Evolutionary conservation across 768 basidiomycete genomes (phyloP), one percentile per base, ranked within the genome.

Genomic region (Agrocybe pediades): DNA sequence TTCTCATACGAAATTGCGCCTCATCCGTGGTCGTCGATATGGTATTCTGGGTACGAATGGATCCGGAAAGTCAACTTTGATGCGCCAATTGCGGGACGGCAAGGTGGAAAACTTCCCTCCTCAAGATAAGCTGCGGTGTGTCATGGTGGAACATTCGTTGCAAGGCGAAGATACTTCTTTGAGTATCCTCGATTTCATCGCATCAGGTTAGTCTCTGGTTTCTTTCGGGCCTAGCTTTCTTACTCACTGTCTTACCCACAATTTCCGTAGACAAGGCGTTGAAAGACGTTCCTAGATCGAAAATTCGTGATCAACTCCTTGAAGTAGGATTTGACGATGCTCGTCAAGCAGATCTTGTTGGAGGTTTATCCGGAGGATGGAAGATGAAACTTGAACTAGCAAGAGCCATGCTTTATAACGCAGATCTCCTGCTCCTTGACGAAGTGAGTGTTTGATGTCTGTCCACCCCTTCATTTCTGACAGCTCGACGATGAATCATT

Each of bases 301-400:
- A 87, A 72, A 90, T 98, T 63, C 79, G 85, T 51, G 82, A 81
- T 20, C 92, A 94, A 67, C 82, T 98, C 6, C 58, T 79, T 9
- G 92, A 90, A 63, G 95, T 98, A 48, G 96, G 96, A 46, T 98
- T 98, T 67, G 89, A 94, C 64, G 91, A 90, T 61, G 80, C 76
- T 43, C 82, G 92, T 54, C 95, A 98, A 73, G 73, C 81, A 36
- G 91, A 96, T 62, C 74, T 82, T 47, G 95, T 98, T 55, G 93
- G 90, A 44, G 88, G 91, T 39, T 77, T 98, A 56, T 97, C 95
- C 13, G 96, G 96, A 64, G 95, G 96, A 40, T 98, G 95, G 95
- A 98, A 98, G 77, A 98, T 98, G 95, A 97, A 97, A 72, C 82
- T 98, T 49, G 95, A 98, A 68, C 81, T 98, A 36, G 94, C 93